Conservation (phyloP, 2,329 filamentous ascomycete genomes). For the Aureobasidium vineae region DNA sequence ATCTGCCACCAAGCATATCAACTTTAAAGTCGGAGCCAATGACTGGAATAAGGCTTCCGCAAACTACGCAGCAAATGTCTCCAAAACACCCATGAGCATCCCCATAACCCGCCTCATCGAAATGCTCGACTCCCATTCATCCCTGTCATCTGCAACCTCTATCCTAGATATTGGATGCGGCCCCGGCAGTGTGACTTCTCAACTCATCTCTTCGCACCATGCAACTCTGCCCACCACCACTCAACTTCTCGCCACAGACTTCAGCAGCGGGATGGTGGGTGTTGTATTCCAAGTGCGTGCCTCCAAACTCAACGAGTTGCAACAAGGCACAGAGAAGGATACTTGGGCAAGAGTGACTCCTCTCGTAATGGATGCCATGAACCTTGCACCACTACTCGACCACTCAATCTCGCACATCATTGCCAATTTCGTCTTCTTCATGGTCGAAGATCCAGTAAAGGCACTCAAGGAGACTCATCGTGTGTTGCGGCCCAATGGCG, state of each 20-base stretch:
- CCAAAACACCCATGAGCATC: conserved; percentile 1
- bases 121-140: conserved; percentile 31
- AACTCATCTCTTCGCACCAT: conserved; percentile 33
- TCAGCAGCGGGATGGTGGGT: conserved; percentile 37
- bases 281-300: conserved; percentile 29
- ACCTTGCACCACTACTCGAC: conserved; percentile 31
- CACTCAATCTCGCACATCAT: conserved; percentile 35
- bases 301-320: not conserved
- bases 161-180: conserved; percentile 39
- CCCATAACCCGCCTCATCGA: conserved; percentile 34
- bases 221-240: conserved; percentile 28
- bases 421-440: conserved; percentile 38
- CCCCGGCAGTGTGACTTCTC: conserved; percentile 34
- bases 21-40: not conserved
- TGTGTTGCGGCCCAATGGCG: conserved; percentile 33
- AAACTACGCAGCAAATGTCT: not conserved
- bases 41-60: conserved; percentile 11
- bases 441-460: conserved; percentile 34
- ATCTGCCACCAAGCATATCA: not conserved
- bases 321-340: conserved; percentile 13
- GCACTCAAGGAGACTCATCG: conserved; percentile 33
- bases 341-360: conserved; percentile 34
- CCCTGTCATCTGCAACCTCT: conserved; percentile 34
- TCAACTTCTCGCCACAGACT: conserved; percentile 34
- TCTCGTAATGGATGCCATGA: conserved; percentile 34